These are phyloP conservation scores for Draba incana DNA, from an alignment of 345 rosid genomes.

Conservation along the genomic window DNA sequence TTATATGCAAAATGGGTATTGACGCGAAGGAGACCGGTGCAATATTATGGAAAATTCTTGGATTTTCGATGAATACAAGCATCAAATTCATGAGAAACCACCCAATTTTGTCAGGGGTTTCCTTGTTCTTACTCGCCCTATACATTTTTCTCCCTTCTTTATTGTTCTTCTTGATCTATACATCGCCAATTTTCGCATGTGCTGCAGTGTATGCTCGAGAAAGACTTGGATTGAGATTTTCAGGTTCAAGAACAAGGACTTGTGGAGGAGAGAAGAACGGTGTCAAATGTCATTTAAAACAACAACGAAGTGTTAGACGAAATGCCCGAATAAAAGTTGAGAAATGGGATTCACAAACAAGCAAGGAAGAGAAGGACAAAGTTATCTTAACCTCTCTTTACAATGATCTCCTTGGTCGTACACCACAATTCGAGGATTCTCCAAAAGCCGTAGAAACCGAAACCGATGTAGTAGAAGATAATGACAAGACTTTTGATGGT, in stretches of 20 bases:
- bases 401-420: constrained; percentile 41
- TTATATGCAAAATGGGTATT: constrained; percentile 50
- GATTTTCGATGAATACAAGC: constrained; percentile 40
- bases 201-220: constrained; percentile 40
- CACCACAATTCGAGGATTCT: constrained; percentile 38
- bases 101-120: constrained; percentile 51
- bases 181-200: constrained; percentile 52
- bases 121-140: constrained; percentile 45
- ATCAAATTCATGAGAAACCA: constrained; percentile 47
- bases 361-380: constrained; percentile 35
- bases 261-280: constrained; percentile 18
- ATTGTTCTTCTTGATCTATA: constrained; percentile 56
- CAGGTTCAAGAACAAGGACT: constrained; percentile 19
- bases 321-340: constrained; percentile 49
- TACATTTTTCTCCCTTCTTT: constrained; percentile 58
- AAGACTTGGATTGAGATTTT: constrained; percentile 28
- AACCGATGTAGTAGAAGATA: not conserved
- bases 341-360: constrained; percentile 42
- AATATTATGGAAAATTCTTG: constrained; percentile 48
- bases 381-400: constrained; percentile 34
- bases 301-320: constrained; percentile 55
- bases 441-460: constrained; percentile 35
- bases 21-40: constrained; percentile 47
- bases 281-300: constrained; percentile 30
- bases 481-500: not conserved